Percentiles rank a stretch among this genome's conserved stretches.
phyloP scores from a whole-genome alignment of 441 rosid species.

The Brassica balearica region DNA sequence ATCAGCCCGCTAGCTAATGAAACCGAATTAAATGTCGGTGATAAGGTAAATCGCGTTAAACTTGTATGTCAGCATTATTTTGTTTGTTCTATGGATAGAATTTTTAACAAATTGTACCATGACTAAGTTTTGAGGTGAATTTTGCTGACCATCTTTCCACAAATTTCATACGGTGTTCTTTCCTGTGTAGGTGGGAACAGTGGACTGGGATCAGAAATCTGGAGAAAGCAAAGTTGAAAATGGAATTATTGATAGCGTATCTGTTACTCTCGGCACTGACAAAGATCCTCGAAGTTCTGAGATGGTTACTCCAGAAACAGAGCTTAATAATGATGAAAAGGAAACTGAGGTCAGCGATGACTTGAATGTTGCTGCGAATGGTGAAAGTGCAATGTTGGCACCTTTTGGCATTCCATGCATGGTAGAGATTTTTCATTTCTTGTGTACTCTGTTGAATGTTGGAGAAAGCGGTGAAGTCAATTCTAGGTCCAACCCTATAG shows the following conservation, averaged over 20 bases:
- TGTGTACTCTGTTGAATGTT: constrained; percentile 81
- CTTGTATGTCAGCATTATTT: constrained; percentile 1
- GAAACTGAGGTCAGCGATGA: constrained; percentile 47
- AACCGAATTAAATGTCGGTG: constrained; percentile 45
- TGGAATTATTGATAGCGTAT: constrained; percentile 54
- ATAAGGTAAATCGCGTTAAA: constrained; percentile 44
- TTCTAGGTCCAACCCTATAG: constrained; percentile 73
- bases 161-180: constrained; percentile 35
- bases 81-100: neutral
- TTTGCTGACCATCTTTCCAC: constrained; percentile 5
- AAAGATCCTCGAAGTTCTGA: constrained; percentile 54
- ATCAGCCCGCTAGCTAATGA: constrained; percentile 56
- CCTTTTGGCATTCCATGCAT: constrained; percentile 92
- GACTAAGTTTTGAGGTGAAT: neutral
- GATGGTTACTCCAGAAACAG: constrained; percentile 44
- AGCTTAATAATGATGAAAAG: constrained; percentile 54
- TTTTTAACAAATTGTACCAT: neutral
- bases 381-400: constrained; percentile 62
- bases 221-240: constrained; percentile 66
- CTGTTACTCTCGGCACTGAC: constrained; percentile 54
- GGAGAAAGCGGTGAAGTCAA: constrained; percentile 66
- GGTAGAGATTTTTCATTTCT: constrained; percentile 91
- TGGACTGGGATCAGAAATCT: constrained; percentile 56
- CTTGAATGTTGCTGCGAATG: constrained; percentile 53
- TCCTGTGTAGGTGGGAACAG: constrained; percentile 59